Base-by-base conservation (phyloP, 345 rosid genomes). In the Aquilaria sinensis region DNA sequence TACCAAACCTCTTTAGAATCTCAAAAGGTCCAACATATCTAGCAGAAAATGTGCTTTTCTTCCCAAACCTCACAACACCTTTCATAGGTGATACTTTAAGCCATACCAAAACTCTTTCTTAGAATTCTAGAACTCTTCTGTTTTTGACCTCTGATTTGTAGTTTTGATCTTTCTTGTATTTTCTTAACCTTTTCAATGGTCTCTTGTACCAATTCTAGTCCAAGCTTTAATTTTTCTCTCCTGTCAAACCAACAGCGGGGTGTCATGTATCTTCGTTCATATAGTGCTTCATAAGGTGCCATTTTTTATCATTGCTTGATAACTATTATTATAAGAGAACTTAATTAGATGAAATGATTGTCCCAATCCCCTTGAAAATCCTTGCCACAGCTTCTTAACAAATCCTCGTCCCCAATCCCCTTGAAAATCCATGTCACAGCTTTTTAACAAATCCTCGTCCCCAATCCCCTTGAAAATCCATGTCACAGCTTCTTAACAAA, bases 261-360 rank as follows among this genome's bases (percentile, higher is more conserved):
- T 0, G 61, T 31, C 14, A 33, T 68, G n/a, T 50, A 68, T 4
- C 16, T 53, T 9, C 45, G 41, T 6, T 65, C 52, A 58, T 67
- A 59, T 1, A 67, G 6, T 2, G 70, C 57, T n/a, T 67, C 58
- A 52, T 23, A 67, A 2, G 45, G 33, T 1, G 52, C 1, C 70
- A 63, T 58, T 57, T 3, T 13, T 10, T 4, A 67, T 67, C 12
- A 15, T 60, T 0, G 12, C 5, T 0, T 60, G 33, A 41, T 51
- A 41, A 13, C 53, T 60, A 2, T 60, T 67, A 12, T 53, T 67
- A 15, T 60, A 67, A 0, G 71, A 52, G 53, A 58, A 67, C 7
- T 67, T 47, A 4, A 15, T 16, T 3, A 67, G 30, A n/a, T 13
- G 53, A 67, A 16, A 5, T 67, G 16, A 3, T 52, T 15, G 6